A percentile compares a stretch with the other conserved stretches of the same genome.
Evolutionary conservation across 164 flowering plant species (phyloP).

Genomic region (Chloranthus sessilifolius): DNA sequence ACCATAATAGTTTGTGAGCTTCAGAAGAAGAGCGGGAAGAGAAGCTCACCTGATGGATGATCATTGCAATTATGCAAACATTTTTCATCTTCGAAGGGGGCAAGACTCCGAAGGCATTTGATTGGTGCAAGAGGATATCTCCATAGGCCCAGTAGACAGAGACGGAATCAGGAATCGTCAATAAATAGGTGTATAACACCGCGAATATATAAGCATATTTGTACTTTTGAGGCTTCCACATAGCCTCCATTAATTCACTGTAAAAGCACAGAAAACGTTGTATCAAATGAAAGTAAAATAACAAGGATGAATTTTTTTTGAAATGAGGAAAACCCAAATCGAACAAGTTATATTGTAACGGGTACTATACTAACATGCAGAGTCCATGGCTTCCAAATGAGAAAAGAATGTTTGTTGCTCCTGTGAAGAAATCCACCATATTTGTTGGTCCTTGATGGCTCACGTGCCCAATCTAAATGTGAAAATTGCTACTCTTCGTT

Average conservation of each 20-base stretch:
- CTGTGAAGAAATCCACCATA: constrained; percentile 13
- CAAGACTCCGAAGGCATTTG: constrained; percentile 12
- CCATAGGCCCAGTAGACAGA: constrained; percentile 16
- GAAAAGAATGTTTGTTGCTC: constrained; percentile 13
- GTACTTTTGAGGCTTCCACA: constrained; percentile 15
- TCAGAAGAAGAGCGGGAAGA: background rate
- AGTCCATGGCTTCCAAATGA: constrained; percentile 14
- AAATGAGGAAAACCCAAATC: too few relatives aligned
- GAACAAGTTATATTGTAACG: too few relatives aligned
- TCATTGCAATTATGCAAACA: constrained; percentile 9
- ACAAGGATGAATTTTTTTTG: too few relatives aligned
- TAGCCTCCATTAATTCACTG: constrained; percentile 15
- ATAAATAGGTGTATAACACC: constrained; percentile 4
- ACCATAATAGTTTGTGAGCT: too few relatives aligned
- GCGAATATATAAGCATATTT: constrained; percentile 6
- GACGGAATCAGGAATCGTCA: constrained; percentile 8
- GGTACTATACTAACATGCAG: constrained; percentile 2
- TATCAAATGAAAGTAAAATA: background rate
- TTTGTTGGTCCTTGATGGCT: constrained; percentile 12
- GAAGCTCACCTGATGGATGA: constrained; percentile 15
- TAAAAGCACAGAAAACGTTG: background rate
- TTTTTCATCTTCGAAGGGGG: constrained; percentile 3
- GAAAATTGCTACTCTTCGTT: too few relatives aligned
- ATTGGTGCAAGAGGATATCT: constrained; percentile 8
- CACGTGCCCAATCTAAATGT: constrained; percentile 3